Evolutionary conservation across 352 stramenopile species (phyloP), one percentile per base, ranked within the genome.

Genomic region (Phytophthora citrophthora): DNA sequence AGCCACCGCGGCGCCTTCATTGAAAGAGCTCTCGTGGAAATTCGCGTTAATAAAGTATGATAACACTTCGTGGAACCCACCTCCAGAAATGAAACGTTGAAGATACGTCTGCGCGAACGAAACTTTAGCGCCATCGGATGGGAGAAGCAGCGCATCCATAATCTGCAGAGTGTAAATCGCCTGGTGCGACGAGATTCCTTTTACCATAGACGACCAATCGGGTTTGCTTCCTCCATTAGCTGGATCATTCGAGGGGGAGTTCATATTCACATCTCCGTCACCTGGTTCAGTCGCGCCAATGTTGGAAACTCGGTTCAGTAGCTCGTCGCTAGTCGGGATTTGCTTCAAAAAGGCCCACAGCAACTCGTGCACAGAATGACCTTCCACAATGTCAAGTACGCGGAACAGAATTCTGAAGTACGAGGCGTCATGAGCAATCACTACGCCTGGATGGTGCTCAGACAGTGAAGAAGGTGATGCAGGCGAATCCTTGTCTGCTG

Each of bases 111-210:
- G 64, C 18, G 86, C 80, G 62, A 90, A 91, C n/a, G 54, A 48
- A 20, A 77, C 68, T 47, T 90, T 87, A 4, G 70, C 68, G 12
- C 57, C 51, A 57, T 93, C 82, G 1, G 88, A 92, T 24, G 88
- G 88, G 16, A 95, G 69, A 7, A 96, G 64, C 31, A 93, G 62
- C 13, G 86, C 87, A 58, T 96, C 86, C 59, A 96, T 90, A 54
- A 95, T 94, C 63, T 96, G 86, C 6, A 96, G 60, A 16, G 87
- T 93, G 73, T 96, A 96, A 44, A 95, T 88, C 7, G 88, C 85
- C 56, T 90, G 80, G 47, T 94, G 88, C 11, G 87, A 85, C 4
- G 88, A 92, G n/a, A 79, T 77, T 38, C 79, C 81, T 41, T 86
- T 77, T 11, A 94, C 47, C 55, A 94, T 57, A 11, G 79, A 83